phyloP scores from a whole-genome alignment of 352 stramenopile genomes.

The Pythium dissotocum region DNA sequence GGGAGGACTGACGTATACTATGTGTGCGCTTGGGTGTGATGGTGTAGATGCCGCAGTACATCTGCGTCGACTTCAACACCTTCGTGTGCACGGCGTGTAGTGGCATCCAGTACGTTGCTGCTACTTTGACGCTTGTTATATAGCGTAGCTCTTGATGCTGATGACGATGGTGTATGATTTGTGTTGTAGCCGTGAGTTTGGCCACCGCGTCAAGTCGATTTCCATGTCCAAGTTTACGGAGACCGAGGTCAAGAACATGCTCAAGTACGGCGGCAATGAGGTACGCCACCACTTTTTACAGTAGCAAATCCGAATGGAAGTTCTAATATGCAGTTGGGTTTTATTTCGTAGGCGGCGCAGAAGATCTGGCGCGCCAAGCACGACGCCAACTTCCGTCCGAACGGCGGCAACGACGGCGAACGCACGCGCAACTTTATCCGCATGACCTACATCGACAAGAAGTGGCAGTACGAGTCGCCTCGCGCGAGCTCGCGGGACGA shows the following conservation, averaged over 20 bases:
- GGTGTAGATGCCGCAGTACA: slow-evolving; percentile 87
- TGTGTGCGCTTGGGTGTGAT: neutral
- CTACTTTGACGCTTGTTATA: slow-evolving; percentile 8
- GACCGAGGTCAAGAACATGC: slow-evolving; percentile 88
- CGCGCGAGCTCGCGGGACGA: slow-evolving; percentile 46
- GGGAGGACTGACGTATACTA: neutral
- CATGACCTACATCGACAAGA: slow-evolving; percentile 86
- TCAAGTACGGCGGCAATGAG: slow-evolving; percentile 90
- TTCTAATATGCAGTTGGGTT: neutral
- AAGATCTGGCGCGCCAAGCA: slow-evolving; percentile 87
- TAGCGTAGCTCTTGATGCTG: neutral
- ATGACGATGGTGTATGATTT: neutral
- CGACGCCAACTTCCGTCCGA: slow-evolving; percentile 77
- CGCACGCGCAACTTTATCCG: slow-evolving; percentile 90
- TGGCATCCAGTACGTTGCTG: slow-evolving; percentile 86
- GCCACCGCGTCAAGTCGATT: slow-evolving; percentile 92
- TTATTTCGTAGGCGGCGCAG: slow-evolving; percentile 54
- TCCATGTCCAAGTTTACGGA: slow-evolving; percentile 94
- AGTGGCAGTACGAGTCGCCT: slow-evolving; percentile 85
- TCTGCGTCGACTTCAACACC: slow-evolving; percentile 93
- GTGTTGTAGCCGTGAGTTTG: slow-evolving; percentile 82
- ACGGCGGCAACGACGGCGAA: slow-evolving; percentile 71
- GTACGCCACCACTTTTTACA: slow-evolving; percentile 28
- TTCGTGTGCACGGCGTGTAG: slow-evolving; percentile 94
- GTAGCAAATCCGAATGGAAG: neutral